Conservation (phyloP, 495 filamentous ascomycete genomes). For the Elasticomyces elasticus region DNA sequence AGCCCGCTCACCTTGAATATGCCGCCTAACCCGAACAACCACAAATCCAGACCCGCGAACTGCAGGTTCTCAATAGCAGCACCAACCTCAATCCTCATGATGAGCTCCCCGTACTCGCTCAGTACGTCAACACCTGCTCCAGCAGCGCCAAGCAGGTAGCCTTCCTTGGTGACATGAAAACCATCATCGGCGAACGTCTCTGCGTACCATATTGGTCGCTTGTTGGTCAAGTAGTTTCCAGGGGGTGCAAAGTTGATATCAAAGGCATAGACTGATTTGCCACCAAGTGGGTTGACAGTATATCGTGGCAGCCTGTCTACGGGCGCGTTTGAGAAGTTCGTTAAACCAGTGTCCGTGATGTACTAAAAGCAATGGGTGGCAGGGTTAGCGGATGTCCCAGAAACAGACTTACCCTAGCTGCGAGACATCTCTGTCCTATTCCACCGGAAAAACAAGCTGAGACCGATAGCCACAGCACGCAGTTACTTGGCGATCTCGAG, state of each 20-base stretch:
- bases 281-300: conserved; percentile 3
- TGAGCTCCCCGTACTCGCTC: conserved; percentile 19
- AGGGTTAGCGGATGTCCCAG: too few species aligned
- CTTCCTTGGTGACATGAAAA: conserved; percentile 21
- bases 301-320: not conserved
- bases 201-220: conserved; percentile 19
- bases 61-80: conserved; percentile 25
- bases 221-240: conserved; percentile 24
- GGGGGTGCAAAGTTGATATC: conserved; percentile 21
- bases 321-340: conserved; percentile 13
- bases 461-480: too few species aligned
- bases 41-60: conserved; percentile 17
- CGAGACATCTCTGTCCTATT: too few species aligned
- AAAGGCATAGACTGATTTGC: conserved; percentile 21
- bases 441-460: too few species aligned
- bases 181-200: conserved; percentile 18
- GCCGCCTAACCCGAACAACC: conserved; percentile 12
- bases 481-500: too few species aligned
- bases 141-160: conserved; percentile 20
- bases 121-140: conserved; percentile 20
- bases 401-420: too few species aligned
- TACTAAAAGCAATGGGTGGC: too few species aligned
- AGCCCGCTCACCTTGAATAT: conserved; percentile 9
- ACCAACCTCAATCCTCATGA: conserved; percentile 21
- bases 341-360: conserved; percentile 34